Evolutionary conservation across 768 basidiomycete species (phyloP).

Genomic region (Tricholoma furcatifolium): DNA sequence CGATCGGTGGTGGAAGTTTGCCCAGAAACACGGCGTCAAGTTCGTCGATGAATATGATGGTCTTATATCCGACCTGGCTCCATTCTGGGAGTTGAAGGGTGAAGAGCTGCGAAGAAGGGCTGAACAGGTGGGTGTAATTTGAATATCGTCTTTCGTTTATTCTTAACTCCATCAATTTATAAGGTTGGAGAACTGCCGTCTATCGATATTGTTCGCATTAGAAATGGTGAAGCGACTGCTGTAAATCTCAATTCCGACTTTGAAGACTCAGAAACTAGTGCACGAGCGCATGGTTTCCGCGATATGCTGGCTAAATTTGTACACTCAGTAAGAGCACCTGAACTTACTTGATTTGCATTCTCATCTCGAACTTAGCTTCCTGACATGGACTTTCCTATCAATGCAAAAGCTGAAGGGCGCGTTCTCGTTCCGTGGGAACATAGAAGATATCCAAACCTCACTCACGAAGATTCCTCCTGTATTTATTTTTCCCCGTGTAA

Average conservation of each 20-base stretch:
- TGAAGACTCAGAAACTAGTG: conserved; percentile 68
- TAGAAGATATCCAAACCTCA: conserved; percentile 68
- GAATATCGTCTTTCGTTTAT: not conserved
- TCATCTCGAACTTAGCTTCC: conserved; percentile 58
- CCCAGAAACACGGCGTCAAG: conserved; percentile 64
- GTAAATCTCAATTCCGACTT: conserved; percentile 60
- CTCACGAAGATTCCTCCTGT: conserved; percentile 46
- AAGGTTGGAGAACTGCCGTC: conserved; percentile 79
- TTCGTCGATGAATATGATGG: conserved; percentile 91
- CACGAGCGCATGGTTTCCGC: conserved; percentile 75
- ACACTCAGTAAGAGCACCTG: conserved; percentile 42
- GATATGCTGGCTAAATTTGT: conserved; percentile 73
- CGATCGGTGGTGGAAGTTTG: conserved; percentile 87
- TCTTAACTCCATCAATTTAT: not conserved
- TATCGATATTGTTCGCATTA: conserved; percentile 83
- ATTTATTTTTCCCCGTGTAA: conserved; percentile 5
- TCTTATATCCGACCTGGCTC: conserved; percentile 75
- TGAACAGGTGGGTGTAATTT: conserved; percentile 42
- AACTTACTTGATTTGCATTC: not conserved
- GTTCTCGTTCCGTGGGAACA: conserved; percentile 94
- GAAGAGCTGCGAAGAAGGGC: conserved; percentile 69
- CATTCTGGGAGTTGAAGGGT: conserved; percentile 82
- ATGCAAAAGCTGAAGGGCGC: conserved; percentile 90
- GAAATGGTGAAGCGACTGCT: conserved; percentile 57
- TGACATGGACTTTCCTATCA: conserved; percentile 93